Conservation (phyloP, 192 early-diverging fungal species). For the Backusella luteola region DNA sequence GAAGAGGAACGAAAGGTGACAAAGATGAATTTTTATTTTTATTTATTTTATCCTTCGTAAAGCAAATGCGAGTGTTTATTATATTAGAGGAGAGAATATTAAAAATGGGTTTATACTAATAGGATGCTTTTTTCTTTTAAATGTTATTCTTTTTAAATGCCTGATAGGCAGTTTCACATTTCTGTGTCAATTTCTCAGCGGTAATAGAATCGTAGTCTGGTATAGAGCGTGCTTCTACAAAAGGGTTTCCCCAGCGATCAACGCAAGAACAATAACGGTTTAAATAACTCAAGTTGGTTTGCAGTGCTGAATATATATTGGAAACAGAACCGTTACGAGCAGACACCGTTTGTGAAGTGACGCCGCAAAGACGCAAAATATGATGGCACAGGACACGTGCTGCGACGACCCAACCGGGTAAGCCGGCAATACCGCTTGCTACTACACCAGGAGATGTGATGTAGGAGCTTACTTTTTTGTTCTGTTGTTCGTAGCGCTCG, state of each 20-base stretch:
- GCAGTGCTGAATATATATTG: constrained; percentile 46
- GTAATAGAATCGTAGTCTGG: not conserved
- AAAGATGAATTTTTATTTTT: too few relatives aligned
- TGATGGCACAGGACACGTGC: constrained; percentile 27
- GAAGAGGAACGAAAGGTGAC: too few relatives aligned
- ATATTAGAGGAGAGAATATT: not conserved
- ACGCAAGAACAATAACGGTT: constrained; percentile 17
- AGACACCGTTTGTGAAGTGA: constrained; percentile 46
- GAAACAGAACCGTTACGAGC: constrained; percentile 46
- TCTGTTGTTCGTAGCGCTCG: constrained; percentile 21
- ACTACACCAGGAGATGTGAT: constrained; percentile 57
- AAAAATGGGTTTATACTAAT: too few relatives aligned
- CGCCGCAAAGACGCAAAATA: constrained; percentile 38
- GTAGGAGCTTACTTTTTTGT: constrained; percentile 39
- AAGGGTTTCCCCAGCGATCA: constrained; percentile 26
- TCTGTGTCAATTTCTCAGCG: constrained; percentile 10
- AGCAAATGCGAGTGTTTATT: not conserved
- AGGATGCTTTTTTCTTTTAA: not conserved
- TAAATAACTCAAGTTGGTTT: not conserved
- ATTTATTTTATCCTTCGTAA: not conserved
- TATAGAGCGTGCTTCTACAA: constrained; percentile 15
- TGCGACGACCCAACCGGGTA: constrained; percentile 38
- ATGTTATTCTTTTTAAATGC: constrained; percentile 15
- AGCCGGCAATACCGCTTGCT: constrained; percentile 44
- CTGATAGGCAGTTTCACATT: constrained; percentile 23